Conservation (phyloP, 345 rosid genomes). For the Acer saccharum region DNA sequence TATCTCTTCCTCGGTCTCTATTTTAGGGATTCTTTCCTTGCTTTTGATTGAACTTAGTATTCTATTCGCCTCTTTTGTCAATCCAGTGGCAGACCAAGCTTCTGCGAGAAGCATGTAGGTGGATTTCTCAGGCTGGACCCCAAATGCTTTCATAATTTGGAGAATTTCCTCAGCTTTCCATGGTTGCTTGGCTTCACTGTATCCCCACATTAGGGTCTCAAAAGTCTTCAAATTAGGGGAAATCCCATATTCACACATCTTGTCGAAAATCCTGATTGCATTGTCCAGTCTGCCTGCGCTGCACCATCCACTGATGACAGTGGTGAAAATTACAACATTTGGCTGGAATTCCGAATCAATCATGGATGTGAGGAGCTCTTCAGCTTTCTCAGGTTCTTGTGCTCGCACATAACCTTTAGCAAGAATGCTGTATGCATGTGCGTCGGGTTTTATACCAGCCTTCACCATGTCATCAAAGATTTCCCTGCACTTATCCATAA, state of each 20-base stretch:
- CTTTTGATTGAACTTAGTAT: slow-evolving; percentile 33
- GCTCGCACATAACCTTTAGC: slow-evolving; percentile 70
- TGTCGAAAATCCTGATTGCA: slow-evolving; percentile 49
- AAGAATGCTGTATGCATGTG: slow-evolving; percentile 58
- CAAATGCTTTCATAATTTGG: slow-evolving; percentile 53
- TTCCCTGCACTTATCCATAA: slow-evolving; percentile 60
- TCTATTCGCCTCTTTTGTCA: slow-evolving; percentile 53
- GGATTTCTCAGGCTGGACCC: slow-evolving; percentile 55
- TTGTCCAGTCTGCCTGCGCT: slow-evolving; percentile 49
- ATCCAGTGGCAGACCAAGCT: slow-evolving; percentile 59
- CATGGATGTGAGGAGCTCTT: slow-evolving; percentile 50
- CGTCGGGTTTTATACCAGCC: slow-evolving; percentile 60
- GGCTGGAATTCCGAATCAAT: slow-evolving; percentile 36
- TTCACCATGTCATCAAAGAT: slow-evolving; percentile 61
- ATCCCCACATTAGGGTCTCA: slow-evolving; percentile 64
- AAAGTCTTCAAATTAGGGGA: slow-evolving; percentile 64
- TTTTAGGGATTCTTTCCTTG: slow-evolving; percentile 20
- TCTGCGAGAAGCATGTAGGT: slow-evolving; percentile 49
- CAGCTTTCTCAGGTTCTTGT: slow-evolving; percentile 56
- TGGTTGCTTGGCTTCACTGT: slow-evolving; percentile 52
- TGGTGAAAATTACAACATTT: slow-evolving; percentile 62
- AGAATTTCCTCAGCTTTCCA: slow-evolving; percentile 72
- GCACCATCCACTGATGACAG: slow-evolving; percentile 67
- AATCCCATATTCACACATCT: slow-evolving; percentile 54
- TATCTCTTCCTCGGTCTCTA: slow-evolving; percentile 34